A percentile compares a stretch with the other conserved stretches of the same genome.
phyloP scores from a whole-genome alignment of 1,284 basidiomycete genomes.

The Trichosporon sp. region DNA sequence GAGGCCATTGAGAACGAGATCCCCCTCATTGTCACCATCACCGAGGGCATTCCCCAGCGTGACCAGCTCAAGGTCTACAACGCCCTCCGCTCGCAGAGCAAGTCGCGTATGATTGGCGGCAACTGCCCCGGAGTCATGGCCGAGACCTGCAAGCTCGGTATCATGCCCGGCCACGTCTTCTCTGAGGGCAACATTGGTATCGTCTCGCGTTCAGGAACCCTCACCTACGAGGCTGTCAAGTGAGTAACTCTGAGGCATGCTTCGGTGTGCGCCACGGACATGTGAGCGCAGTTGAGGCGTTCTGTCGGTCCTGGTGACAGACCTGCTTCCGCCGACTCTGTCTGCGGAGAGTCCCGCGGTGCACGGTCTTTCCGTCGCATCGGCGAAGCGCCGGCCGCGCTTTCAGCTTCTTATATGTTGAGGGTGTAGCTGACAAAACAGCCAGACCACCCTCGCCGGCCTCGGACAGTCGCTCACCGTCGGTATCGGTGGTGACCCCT shows the following conservation, averaged over 20 bases:
- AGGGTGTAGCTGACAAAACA: conserved; percentile 55
- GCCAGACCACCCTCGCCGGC: conserved; percentile 81
- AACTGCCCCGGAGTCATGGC: conserved; percentile 99
- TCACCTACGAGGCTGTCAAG: conserved; percentile 52
- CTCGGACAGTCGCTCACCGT: conserved; percentile 95
- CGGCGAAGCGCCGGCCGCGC: background rate
- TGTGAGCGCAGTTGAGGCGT: background rate
- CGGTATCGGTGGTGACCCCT: conserved; percentile 98
- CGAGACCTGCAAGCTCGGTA: conserved; percentile 98
- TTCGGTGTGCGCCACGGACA: background rate
- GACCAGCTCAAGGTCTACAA: conserved; percentile 94
- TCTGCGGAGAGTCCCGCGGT: too few species aligned
- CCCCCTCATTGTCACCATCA: conserved; percentile 91
- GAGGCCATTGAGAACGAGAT: conserved; percentile 98
- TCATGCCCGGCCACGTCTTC: conserved; percentile 98
- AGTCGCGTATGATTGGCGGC: conserved; percentile 82
- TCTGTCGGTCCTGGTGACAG: background rate
- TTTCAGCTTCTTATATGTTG: background rate
- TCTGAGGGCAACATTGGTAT: conserved; percentile 91
- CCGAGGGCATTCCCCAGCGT: conserved; percentile 92
- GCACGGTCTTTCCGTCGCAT: background rate
- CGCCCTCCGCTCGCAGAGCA: conserved; percentile 88
- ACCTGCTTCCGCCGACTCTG: background rate
- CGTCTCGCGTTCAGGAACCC: conserved; percentile 91
- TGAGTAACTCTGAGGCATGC: conserved; percentile 23